A percentile compares a stretch with the other conserved stretches of the same genome.
phyloP scores from a whole-genome alignment of 495 filamentous ascomycete genomes.

The Xylaria bambusicola region DNA sequence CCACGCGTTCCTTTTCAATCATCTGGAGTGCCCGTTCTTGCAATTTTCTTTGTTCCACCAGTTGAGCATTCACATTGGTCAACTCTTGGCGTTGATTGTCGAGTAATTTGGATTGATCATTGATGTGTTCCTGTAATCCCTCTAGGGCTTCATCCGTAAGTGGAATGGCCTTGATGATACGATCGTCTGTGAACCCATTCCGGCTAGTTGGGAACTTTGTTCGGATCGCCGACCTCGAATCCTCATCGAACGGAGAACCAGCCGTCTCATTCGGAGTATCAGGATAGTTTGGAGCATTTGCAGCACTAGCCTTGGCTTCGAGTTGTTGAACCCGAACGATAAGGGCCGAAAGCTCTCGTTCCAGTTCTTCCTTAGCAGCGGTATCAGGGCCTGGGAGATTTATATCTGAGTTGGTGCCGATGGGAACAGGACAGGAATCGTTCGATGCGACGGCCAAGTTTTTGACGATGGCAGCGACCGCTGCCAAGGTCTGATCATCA shows the following conservation, averaged over 20 bases:
- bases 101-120: slow-evolving; percentile 77
- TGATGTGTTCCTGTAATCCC: slow-evolving; percentile 71
- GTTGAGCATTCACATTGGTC: slow-evolving; percentile 65
- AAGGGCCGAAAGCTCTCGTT: slow-evolving; percentile 70
- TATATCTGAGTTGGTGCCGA: slow-evolving; percentile 46
- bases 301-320: slow-evolving; percentile 63
- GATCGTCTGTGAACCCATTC: slow-evolving; percentile 35
- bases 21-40: slow-evolving; percentile 62
- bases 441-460: slow-evolving; percentile 56
- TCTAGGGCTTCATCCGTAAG: slow-evolving; percentile 71
- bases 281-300: slow-evolving; percentile 58
- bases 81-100: slow-evolving; percentile 72
- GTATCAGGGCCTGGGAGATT: slow-evolving; percentile 65
- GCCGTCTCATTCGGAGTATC: slow-evolving; percentile 62
- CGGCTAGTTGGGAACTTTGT: slow-evolving; percentile 28
- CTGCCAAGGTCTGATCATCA: slow-evolving; percentile 63
- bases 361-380: slow-evolving; percentile 66
- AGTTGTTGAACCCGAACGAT: slow-evolving; percentile 67
- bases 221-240: slow-evolving; percentile 24
- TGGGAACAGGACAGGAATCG: slow-evolving; percentile 28
- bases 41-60: slow-evolving; percentile 65
- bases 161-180: slow-evolving; percentile 34
- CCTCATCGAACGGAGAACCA: slow-evolving; percentile 56
- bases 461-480: slow-evolving; percentile 63
- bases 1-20: slow-evolving; percentile 56